Base-by-base conservation (phyloP, 805 yeast genomes). In the Grigorovia humatica region DNA sequence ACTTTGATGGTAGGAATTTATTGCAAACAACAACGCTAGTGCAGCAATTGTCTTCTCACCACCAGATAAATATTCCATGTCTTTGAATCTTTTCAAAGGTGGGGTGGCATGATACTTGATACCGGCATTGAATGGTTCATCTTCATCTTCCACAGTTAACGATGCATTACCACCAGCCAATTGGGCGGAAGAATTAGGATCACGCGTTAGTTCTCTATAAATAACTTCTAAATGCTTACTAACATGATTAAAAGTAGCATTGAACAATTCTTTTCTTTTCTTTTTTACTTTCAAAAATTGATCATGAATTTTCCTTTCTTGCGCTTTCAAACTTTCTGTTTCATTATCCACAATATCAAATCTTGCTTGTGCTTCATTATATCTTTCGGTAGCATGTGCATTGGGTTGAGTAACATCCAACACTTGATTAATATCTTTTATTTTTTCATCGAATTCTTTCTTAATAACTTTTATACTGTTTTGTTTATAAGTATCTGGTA, bases 21-120 rank as follows among this genome's bases (percentile, higher is more conserved):
- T 81, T 0, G 98, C 90, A 70, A 93, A 93, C 47, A 93, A 68
- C 55, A 93, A 72, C 0, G 98, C 97, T 56, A 93, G 71, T 0
- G 99, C 99, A 1, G 99, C 99, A 66, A 93, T 83, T 1, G 97
- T 87, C 64, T 90, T 89, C 64, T 93, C 99, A 51, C 99, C 99
- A 50, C 99, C 99, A 0, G 96, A 88, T 20, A 93, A 74, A 51
- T 86, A 78, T 52, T 88, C 95, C 88, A 93, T 89, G 57, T 88
- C 96, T 57, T 91, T 77, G 66, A 89, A 93, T 58, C 96, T 75
- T 62, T 93, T 93, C 80, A 86, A 78, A 9, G 98, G 98, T 1
- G 98, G 98, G 85, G 89, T 89, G 0, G 96, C 96, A 66, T 88
- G 93, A 60, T 88, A 93, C 59, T 81, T 85, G 46, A 89, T 76